A percentile compares a stretch with the other conserved stretches of the same genome.
phyloP scores from a whole-genome alignment of 495 filamentous ascomycete genomes.

The Penicillium fimorum region DNA sequence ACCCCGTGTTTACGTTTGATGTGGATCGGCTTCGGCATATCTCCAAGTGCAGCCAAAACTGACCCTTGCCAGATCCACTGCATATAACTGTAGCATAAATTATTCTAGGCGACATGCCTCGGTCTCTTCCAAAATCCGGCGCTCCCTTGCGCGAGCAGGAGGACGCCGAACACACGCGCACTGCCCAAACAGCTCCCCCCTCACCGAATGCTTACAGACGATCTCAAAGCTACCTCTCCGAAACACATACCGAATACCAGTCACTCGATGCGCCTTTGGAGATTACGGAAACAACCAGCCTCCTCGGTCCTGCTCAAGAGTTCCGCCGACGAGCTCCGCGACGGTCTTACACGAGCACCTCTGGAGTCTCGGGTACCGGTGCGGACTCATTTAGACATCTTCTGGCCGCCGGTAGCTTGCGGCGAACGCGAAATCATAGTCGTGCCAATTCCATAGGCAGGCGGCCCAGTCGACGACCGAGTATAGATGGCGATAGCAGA shows the following conservation, averaged over 20 bases:
- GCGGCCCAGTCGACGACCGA: conserved; percentile 51
- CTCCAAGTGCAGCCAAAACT: conserved; percentile 6
- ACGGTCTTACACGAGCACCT: conserved; percentile 44
- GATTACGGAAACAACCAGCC: conserved; percentile 37
- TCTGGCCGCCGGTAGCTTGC: conserved; percentile 42
- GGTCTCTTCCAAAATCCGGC: conserved; percentile 25
- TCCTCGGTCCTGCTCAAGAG: conserved; percentile 27
- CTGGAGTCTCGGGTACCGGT: conserved; percentile 25
- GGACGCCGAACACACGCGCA: conserved; percentile 13
- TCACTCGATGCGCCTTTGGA: conserved; percentile 38
- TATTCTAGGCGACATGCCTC: conserved; percentile 30
- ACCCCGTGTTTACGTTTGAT: conserved; percentile 1
- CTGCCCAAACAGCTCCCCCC: conserved; percentile 38
- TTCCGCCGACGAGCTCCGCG: conserved; percentile 23
- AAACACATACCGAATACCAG: conserved; percentile 40
- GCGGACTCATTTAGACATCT: conserved; percentile 36
- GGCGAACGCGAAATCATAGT: conserved; percentile 60
- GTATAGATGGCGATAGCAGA: conserved; percentile 33
- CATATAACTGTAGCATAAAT: conserved; percentile 9
- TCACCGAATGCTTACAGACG: conserved; percentile 40
- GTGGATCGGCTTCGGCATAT: conserved; percentile 3
- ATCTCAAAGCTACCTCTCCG: conserved; percentile 35
- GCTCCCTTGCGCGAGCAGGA: conserved; percentile 23
- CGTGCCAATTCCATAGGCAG: conserved; percentile 61
- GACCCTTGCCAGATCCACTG: conserved; percentile 4